Percentiles rank a stretch among this genome's conserved stretches.
Evolutionary conservation across 345 rosid genomes (phyloP).

Genomic region (Salix udensis): DNA sequence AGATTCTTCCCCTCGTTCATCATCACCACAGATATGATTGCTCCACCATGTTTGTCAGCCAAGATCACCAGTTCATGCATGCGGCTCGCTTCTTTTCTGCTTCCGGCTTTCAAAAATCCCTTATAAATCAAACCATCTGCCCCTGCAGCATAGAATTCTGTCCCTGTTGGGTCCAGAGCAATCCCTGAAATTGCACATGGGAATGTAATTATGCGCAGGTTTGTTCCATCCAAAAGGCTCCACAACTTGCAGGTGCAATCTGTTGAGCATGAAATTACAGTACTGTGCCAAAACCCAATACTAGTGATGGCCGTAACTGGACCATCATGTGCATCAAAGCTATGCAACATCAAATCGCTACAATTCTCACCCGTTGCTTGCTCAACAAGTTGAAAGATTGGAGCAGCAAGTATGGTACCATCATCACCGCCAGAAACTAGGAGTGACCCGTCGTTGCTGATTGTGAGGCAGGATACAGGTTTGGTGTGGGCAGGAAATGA

Average conservation of each 20-base stretch:
- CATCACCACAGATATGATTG: slow-evolving; percentile 29
- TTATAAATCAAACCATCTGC: slow-evolving; percentile 40
- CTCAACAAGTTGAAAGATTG: slow-evolving; percentile 35
- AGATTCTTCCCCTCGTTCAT: slow-evolving; percentile 30
- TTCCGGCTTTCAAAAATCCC: slow-evolving; percentile 14
- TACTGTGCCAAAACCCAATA: slow-evolving; percentile 12
- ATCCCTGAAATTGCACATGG: slow-evolving; percentile 34
- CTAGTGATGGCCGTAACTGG: slow-evolving; percentile 30
- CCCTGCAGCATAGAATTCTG: slow-evolving; percentile 38
- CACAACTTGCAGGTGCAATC: slow-evolving; percentile 42
- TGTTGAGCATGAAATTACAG: slow-evolving; percentile 32
- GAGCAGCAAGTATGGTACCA: slow-evolving; percentile 28
- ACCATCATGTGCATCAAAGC: slow-evolving; percentile 36
- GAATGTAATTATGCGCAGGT: slow-evolving; percentile 21
- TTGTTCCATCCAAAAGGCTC: slow-evolving; percentile 27
- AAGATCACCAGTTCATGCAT: slow-evolving; percentile 5
- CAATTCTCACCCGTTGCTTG: neutral
- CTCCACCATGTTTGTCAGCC: slow-evolving; percentile 26
- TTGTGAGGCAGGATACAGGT: slow-evolving; percentile 39
- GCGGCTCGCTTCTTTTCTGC: neutral
- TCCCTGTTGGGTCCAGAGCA: slow-evolving; percentile 25
- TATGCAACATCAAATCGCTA: slow-evolving; percentile 4
- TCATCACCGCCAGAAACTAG: slow-evolving; percentile 45
- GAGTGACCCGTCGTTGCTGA: slow-evolving; percentile 37
- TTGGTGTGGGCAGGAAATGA: slow-evolving; percentile 36